Percentiles rank a stretch among this genome's conserved stretches.
These are phyloP conservation scores for Podaxis pistillaris DNA, from an alignment of 768 basidiomycete species.

Conservation along the genomic window DNA sequence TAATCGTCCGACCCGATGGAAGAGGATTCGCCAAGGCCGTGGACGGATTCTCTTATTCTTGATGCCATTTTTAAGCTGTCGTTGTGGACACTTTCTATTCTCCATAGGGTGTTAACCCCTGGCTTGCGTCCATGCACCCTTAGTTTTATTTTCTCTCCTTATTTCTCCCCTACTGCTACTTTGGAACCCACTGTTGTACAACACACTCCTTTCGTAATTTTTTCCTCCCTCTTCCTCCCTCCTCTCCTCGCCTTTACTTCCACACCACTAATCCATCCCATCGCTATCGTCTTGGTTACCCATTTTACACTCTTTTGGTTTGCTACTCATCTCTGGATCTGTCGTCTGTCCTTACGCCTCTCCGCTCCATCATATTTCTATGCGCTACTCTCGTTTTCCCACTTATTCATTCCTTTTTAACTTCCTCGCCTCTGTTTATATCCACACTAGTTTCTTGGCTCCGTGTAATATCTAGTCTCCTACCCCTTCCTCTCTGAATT, in stretches of 20 bases:
- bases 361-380: neutral
- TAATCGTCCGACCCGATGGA: slow-evolving; percentile 14
- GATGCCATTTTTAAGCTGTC: neutral
- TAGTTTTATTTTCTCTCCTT: neutral
- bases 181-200: slow-evolving; percentile 6
- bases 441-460: neutral
- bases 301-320: neutral
- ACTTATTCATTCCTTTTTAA: neutral
- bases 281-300: slow-evolving; percentile 2
- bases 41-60: neutral
- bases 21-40: neutral
- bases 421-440: neutral
- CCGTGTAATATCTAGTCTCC: slow-evolving; percentile 6
- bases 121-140: neutral
- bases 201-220: slow-evolving; percentile 9
- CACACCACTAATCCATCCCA: neutral
- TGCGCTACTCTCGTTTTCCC: neutral
- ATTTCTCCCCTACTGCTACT: neutral
- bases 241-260: neutral
- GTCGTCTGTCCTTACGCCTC: slow-evolving; percentile 15
- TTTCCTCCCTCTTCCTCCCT: neutral
- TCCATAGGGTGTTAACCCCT: neutral
- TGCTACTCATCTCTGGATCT: slow-evolving; percentile 17
- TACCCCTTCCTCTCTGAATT: neutral
- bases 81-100: neutral